Percentiles rank a stretch among this genome's conserved stretches.
phyloP scores from a whole-genome alignment of 2,329 filamentous ascomycete species.

The Alternaria burnsii region DNA sequence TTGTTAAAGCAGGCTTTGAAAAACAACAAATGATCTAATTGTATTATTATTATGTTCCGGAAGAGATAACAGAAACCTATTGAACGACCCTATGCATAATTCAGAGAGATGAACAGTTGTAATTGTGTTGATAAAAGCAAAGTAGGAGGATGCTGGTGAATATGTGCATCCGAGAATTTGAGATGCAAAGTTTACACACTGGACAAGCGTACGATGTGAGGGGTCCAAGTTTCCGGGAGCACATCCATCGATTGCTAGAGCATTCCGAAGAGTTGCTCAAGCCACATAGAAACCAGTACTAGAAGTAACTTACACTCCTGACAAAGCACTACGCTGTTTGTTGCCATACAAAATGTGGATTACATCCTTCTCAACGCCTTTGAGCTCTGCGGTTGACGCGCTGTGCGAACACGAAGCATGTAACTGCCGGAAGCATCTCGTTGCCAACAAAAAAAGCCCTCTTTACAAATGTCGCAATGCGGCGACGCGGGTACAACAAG shows the following conservation, averaged over 20 bases:
- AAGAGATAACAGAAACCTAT: neutral
- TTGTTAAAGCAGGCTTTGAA: neutral
- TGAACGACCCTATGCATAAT: neutral
- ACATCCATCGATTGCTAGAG: neutral
- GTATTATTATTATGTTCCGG: too few species aligned
- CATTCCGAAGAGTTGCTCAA: neutral
- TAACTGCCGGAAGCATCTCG: neutral
- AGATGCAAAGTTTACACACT: neutral
- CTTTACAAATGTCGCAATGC: neutral
- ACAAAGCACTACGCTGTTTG: neutral
- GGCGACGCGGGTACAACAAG: slow-evolving; percentile 1
- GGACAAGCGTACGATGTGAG: neutral
- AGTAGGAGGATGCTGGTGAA: neutral
- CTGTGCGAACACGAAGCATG: neutral
- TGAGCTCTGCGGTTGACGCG: neutral
- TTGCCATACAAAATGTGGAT: neutral
- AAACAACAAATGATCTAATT: too few species aligned
- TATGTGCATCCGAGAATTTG: neutral
- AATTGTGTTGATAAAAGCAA: neutral
- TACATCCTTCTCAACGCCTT: neutral
- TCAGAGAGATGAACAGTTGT: neutral
- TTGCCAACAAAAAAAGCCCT: neutral
- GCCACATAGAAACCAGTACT: neutral
- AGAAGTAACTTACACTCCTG: neutral
- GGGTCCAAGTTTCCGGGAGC: neutral